These are phyloP conservation scores for Mycena venus DNA, from an alignment of 768 basidiomycete genomes.

Conservation along the genomic window DNA sequence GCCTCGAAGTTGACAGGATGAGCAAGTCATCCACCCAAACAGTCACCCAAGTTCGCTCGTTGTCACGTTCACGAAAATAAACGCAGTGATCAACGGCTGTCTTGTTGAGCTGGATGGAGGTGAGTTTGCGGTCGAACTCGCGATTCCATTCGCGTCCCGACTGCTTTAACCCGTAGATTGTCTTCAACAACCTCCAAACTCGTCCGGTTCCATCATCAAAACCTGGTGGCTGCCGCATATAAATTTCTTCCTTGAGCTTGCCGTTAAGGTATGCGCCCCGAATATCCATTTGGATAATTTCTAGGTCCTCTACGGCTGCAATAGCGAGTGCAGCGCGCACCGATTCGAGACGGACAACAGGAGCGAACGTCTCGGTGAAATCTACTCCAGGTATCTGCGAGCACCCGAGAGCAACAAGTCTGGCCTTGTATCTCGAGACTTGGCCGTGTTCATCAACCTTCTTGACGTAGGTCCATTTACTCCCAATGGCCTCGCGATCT, in stretches of 20 bases:
- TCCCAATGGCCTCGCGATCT: background rate
- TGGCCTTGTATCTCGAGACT: conserved; percentile 9
- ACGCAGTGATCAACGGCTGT: conserved; percentile 37
- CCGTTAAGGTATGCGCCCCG: conserved; percentile 21
- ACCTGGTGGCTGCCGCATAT: conserved; percentile 24
- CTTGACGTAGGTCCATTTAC: conserved; percentile 13
- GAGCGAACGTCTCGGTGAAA: background rate
- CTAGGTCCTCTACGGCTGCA: conserved; percentile 13
- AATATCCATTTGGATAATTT: conserved; percentile 20
- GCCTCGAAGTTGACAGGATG: background rate
- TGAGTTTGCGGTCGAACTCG: conserved; percentile 36
- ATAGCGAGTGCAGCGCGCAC: background rate
- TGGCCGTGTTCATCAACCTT: conserved; percentile 1
- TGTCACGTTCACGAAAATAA: conserved; percentile 22
- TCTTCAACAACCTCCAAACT: conserved; percentile 3
- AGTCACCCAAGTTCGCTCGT: conserved; percentile 32
- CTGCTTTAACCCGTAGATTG: conserved; percentile 22
- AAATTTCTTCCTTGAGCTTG: conserved; percentile 17
- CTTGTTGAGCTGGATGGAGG: conserved; percentile 30
- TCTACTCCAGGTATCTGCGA: conserved; percentile 26
- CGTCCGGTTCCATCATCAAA: conserved; percentile 15
- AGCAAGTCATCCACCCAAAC: conserved; percentile 47
- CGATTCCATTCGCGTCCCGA: conserved; percentile 44
- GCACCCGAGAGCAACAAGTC: conserved; percentile 17
- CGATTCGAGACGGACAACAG: conserved; percentile 4